phyloP scores from a whole-genome alignment of 1,284 basidiomycete genomes.

The Austroboletus novae-zelandiae region DNA sequence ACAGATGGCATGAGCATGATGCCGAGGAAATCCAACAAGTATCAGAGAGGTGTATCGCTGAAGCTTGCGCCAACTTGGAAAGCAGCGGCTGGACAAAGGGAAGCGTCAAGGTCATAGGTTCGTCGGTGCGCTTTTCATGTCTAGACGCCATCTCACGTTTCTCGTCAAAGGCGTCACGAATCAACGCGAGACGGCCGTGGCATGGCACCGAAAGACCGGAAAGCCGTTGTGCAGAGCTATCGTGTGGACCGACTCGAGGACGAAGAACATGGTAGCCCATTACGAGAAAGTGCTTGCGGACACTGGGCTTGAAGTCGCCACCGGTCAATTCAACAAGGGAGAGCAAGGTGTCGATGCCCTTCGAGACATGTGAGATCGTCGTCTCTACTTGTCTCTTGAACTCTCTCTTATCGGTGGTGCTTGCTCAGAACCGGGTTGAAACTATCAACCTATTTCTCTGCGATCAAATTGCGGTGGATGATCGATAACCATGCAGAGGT shows the following conservation, averaged over 20 bases:
- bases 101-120: conserved; percentile 91
- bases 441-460: conserved; percentile 97
- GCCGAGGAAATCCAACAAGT: conserved; percentile 80
- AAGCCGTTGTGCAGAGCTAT: conserved; percentile 88
- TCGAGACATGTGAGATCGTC: conserved; percentile 58
- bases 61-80: conserved; percentile 74
- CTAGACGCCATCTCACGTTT: background rate
- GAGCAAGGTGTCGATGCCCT: conserved; percentile 66
- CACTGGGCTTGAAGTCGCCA: conserved; percentile 72
- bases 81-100: conserved; percentile 69
- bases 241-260: conserved; percentile 96
- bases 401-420: background rate
- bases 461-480: conserved; percentile 97
- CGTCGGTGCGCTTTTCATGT: conserved; percentile 29
- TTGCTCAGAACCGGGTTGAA: conserved; percentile 77
- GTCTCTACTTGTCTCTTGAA: background rate
- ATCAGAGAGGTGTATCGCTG: conserved; percentile 77
- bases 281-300: conserved; percentile 73
- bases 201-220: conserved; percentile 90
- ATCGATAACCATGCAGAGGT: conserved; percentile 86
- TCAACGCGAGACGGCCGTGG: conserved; percentile 95
- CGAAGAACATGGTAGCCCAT: conserved; percentile 78
- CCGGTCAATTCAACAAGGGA: conserved; percentile 70
- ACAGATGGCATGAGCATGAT: conserved; percentile 95
- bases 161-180: conserved; percentile 82